Percentiles rank a stretch among this genome's conserved stretches.
phyloP scores from a whole-genome alignment of 140 eudicot genomes.

The Oenanthe javanica region DNA sequence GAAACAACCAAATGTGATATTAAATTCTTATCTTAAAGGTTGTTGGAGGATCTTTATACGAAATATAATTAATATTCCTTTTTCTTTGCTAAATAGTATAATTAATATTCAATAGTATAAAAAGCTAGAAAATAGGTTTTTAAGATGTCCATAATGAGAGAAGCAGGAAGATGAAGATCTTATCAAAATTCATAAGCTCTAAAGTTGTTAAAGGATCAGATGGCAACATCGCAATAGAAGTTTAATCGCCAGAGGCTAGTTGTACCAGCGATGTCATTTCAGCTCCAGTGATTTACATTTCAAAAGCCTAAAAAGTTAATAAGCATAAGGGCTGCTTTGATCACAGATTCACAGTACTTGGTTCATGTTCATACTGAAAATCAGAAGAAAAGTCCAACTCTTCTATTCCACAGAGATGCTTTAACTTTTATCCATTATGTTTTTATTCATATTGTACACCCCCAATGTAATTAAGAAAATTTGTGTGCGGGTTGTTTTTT shows the following conservation, averaged over 20 bases:
- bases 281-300: not conserved
- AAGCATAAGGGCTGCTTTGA: not conserved
- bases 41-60: not conserved
- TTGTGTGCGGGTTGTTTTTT: not conserved
- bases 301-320: not conserved
- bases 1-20: not conserved
- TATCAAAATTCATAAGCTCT: not conserved
- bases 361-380: not conserved
- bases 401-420: not conserved
- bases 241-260: not conserved
- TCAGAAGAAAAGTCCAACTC: not conserved
- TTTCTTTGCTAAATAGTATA: not conserved
- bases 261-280: not conserved
- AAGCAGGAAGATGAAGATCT: not conserved
- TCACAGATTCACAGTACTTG: not conserved
- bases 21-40: not conserved
- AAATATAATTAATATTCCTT: not conserved
- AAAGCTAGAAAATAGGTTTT: not conserved
- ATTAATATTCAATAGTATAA: not conserved
- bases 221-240: not conserved
- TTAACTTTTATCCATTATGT: not conserved
- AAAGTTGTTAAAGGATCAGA: not conserved
- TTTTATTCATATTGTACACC: not conserved
- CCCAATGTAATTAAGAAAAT: not conserved
- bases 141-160: too few relatives aligned